These are phyloP conservation scores for Clavispora phyllophila DNA, from an alignment of 805 yeast species.

Conservation along the genomic window DNA sequence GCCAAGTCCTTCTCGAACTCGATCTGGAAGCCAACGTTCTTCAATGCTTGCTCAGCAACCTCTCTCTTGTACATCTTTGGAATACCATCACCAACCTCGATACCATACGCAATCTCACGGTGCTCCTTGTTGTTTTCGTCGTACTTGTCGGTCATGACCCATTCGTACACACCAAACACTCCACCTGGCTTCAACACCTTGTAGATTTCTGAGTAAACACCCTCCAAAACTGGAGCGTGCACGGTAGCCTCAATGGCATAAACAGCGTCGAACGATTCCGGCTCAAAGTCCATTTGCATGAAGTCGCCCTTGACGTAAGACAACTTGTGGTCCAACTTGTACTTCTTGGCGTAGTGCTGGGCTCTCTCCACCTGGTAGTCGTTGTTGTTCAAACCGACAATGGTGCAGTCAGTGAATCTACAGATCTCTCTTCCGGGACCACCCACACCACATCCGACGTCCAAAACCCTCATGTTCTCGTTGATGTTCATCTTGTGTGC, in stretches of 20 bases:
- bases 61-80: conserved; percentile 89
- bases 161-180: conserved; percentile 94
- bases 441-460: conserved; percentile 99
- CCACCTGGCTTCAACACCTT: conserved; percentile 98
- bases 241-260: conserved; percentile 98
- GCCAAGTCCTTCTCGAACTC: conserved; percentile 78
- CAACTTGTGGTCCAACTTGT: conserved; percentile 66
- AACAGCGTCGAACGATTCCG: conserved; percentile 88
- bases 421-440: conserved; percentile 98
- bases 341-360: conserved; percentile 65
- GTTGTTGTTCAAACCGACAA: conserved; percentile 92
- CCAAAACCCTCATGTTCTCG: conserved; percentile 82
- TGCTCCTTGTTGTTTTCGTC: conserved; percentile 86
- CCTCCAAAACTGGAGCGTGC: conserved; percentile 94
- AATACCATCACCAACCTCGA: conserved; percentile 97
- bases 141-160: conserved; percentile 96
- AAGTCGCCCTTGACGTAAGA: conserved; percentile 94
- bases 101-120: conserved; percentile 93
- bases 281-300: conserved; percentile 97
- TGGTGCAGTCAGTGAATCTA: conserved; percentile 80
- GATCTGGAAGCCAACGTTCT: conserved; percentile 82
- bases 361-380: conserved; percentile 96
- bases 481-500: conserved; percentile 80
- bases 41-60: conserved; percentile 85
- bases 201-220: conserved; percentile 91